A percentile compares a stretch with the other conserved stretches of the same genome.
Conservation (phyloP, 2,329 filamentous ascomycete species). For the Eutypa lata region DNA sequence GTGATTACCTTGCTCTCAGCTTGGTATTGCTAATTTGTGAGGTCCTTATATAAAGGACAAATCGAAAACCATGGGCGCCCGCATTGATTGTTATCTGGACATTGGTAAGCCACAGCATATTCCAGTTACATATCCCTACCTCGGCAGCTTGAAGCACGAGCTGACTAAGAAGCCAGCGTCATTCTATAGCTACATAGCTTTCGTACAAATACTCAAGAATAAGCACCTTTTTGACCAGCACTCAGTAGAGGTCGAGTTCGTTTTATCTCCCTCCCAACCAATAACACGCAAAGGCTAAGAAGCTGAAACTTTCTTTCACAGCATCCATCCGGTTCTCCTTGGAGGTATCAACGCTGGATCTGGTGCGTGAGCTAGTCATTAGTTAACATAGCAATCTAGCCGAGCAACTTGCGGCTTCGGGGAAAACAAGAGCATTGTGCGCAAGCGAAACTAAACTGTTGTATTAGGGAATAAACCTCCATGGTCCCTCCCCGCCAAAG, state of each 20-base stretch:
- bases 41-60: too few relatives aligned
- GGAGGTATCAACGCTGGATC: constrained; percentile 61
- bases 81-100: constrained; percentile 66
- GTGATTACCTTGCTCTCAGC: too few relatives aligned
- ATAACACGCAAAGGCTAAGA: neutral
- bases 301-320: constrained; percentile 26
- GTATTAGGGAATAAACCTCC: constrained; percentile 68
- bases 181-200: constrained; percentile 54
- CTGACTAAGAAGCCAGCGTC: constrained; percentile 50
- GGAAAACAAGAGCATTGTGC: too few relatives aligned
- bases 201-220: constrained; percentile 58
- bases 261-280: constrained; percentile 3
- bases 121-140: neutral
- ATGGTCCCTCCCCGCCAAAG: constrained; percentile 68
- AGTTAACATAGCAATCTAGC: too few relatives aligned
- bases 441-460: constrained; percentile 1
- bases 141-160: neutral
- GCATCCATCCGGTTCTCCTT: constrained; percentile 70
- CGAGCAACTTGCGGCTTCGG: too few relatives aligned
- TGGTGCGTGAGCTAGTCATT: constrained; percentile 40
- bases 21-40: too few relatives aligned
- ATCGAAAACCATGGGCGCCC: constrained; percentile 48
- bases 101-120: constrained; percentile 47
- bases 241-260: constrained; percentile 64
- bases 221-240: constrained; percentile 52